These are phyloP conservation scores for Urtica urens DNA, from an alignment of 306 rosid genomes.

Conservation along the genomic window DNA sequence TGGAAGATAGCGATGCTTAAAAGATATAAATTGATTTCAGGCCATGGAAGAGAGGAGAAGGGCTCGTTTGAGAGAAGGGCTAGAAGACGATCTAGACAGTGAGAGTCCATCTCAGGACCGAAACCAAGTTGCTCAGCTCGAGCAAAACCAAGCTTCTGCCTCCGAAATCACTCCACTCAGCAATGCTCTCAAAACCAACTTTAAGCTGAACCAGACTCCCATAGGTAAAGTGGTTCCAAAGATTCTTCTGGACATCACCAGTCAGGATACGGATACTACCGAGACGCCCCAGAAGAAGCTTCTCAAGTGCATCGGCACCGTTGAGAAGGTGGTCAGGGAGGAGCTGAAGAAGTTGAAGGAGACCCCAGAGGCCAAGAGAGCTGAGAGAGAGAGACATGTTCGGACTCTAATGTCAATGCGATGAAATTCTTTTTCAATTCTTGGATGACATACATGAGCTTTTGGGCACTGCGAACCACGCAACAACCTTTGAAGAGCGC, in stretches of 20 bases:
- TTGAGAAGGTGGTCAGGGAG: constrained; percentile 58
- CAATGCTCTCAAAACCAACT: constrained; percentile 10
- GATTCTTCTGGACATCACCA: constrained; percentile 32
- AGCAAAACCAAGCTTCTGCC: constrained; percentile 8
- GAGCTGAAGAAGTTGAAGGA: constrained; percentile 50
- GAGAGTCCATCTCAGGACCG: constrained; percentile 26
- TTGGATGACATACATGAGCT: background rate
- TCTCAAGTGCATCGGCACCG: constrained; percentile 47
- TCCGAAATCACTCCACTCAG: constrained; percentile 21
- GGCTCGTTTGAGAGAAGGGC: constrained; percentile 29
- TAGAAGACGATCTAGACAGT: constrained; percentile 31
- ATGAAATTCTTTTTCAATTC: constrained; percentile 20
- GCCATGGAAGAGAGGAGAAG: constrained; percentile 78
- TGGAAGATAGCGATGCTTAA: too few species aligned
- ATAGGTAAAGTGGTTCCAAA: constrained; percentile 31
- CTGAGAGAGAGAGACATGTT: constrained; percentile 55
- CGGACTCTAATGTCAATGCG: constrained; percentile 83
- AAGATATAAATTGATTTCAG: too few species aligned
- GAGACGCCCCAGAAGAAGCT: constrained; percentile 75
- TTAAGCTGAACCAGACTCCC: constrained; percentile 9
- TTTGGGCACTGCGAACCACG: background rate
- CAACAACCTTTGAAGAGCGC: background rate
- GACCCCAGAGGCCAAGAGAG: constrained; percentile 63
- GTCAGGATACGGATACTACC: constrained; percentile 25
- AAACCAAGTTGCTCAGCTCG: constrained; percentile 3